Percentiles rank a stretch among this genome's conserved stretches.
phyloP scores from a whole-genome alignment of 2,329 filamentous ascomycete species.

The Sporothrix luriei region DNA sequence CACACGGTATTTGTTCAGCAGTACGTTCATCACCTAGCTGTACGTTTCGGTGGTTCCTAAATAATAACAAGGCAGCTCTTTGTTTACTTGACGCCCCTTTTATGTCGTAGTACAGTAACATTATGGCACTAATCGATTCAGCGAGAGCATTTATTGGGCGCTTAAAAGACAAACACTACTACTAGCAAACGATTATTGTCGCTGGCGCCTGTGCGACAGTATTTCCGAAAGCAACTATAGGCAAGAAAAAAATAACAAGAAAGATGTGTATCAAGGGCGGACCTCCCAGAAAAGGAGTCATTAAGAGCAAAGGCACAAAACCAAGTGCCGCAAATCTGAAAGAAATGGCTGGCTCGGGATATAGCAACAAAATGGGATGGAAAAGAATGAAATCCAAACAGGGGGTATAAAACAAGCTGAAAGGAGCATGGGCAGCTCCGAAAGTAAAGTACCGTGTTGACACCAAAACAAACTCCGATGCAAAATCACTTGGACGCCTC shows the following conservation, averaged over 20 bases:
- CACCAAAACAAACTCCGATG: neutral
- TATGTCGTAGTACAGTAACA: too few relatives aligned
- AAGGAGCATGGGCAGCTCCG: too few relatives aligned
- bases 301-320: neutral
- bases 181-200: neutral
- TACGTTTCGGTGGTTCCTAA: too few relatives aligned
- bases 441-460: neutral
- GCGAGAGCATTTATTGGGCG: too few relatives aligned
- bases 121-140: neutral
- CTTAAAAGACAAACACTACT: neutral
- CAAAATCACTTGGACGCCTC: neutral
- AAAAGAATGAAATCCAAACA: neutral
- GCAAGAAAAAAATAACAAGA: neutral
- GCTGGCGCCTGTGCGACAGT: neutral
- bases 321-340: neutral
- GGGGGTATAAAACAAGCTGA: neutral
- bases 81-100: slow-evolving; percentile 9
- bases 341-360: neutral
- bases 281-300: neutral
- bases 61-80: neutral
- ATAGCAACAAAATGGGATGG: neutral
- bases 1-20: neutral
- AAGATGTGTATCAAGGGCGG: neutral
- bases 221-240: neutral
- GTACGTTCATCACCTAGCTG: too few relatives aligned